Evolutionary conservation across 805 yeast genomes (phyloP).

Genomic region (Kuraishia molischiana): DNA sequence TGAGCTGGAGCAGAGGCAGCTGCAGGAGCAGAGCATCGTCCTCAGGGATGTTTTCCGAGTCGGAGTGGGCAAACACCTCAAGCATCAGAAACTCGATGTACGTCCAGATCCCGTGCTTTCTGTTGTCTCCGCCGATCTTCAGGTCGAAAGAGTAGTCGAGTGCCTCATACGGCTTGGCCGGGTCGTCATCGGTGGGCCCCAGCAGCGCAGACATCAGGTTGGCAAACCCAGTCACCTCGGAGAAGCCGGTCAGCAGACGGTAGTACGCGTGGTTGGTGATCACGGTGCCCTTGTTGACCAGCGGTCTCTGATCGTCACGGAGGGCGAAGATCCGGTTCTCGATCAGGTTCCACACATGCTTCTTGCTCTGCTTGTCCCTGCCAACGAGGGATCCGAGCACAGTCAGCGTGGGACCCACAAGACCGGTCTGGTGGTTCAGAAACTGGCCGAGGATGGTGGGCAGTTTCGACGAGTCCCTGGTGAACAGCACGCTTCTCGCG

Average conservation of each 20-base stretch:
- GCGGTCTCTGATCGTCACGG: slow-evolving; percentile 11
- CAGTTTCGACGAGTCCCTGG: slow-evolving; percentile 22
- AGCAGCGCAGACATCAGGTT: slow-evolving; percentile 33
- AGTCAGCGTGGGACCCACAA: slow-evolving; percentile 41
- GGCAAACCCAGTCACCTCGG: slow-evolving; percentile 54
- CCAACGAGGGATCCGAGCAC: slow-evolving; percentile 51
- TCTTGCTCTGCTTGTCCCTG: slow-evolving; percentile 28
- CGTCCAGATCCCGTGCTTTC: slow-evolving; percentile 69
- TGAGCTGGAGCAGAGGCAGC: slow-evolving; percentile 37
- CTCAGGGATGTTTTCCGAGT: slow-evolving; percentile 23
- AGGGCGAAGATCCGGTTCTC: slow-evolving; percentile 59
- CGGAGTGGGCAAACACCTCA: slow-evolving; percentile 52
- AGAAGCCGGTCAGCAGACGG: slow-evolving; percentile 36
- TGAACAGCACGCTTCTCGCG: slow-evolving; percentile 20
- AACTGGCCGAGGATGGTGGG: slow-evolving; percentile 16
- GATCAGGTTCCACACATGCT: slow-evolving; percentile 53
- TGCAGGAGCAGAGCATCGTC: slow-evolving; percentile 38
- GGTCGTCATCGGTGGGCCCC: slow-evolving; percentile 17
- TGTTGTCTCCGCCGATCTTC: slow-evolving; percentile 43
- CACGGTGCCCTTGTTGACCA: slow-evolving; percentile 8
- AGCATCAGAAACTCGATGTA: slow-evolving; percentile 66
- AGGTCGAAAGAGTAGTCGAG: slow-evolving; percentile 15
- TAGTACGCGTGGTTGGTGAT: slow-evolving; percentile 32
- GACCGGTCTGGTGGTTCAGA: slow-evolving; percentile 14
- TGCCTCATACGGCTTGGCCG: slow-evolving; percentile 37